Base-by-base conservation (phyloP, 148 eudicot species). In the Vaccinium myrtillus region DNA sequence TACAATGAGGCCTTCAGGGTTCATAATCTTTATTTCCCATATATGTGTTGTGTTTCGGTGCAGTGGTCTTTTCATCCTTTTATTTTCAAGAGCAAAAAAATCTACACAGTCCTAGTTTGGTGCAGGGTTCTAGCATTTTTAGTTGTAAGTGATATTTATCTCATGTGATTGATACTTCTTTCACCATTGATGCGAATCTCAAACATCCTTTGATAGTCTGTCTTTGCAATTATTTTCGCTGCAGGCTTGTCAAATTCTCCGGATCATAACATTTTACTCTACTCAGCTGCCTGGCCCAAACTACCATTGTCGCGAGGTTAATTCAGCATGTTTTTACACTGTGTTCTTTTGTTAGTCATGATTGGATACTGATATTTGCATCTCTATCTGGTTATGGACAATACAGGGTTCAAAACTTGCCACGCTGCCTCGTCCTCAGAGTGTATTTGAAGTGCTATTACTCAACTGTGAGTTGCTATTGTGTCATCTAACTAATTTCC, bases 51-150 rank as follows among this genome's bases (percentile, higher is more conserved):
- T 87, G 30, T 84, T 76, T 19, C 81, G 73, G 54, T 94, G 94
- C 94, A 97, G 99, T 97, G 99, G 98, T 93, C 98, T 73, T 95
- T 97, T 85, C 96, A 95, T 90, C 99, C 99, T 75, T 97, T 97
- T 90, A 90, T 97, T 87, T 84, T 97, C 83, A 97, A 95, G 90
- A 95, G 90, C 90, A 95, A 97, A 87, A 95, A 89, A 87, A 94
- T 97, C 87, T 97, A 94, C 92, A 97, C 99, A 70, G 99, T 97
- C 79, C 92, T 97, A 21, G 83, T 95, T 74, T 97, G 99, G 99
- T 97, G 99, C 95, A 93, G 99, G 90, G 98, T 97, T 86, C 91
- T 97, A 70, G 94, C 99, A 4, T 97, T 94, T 87, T 84, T 97
- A 88, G 91, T 88, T 78, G 99, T 97, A 91, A 97, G 99, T 5